Evolutionary conservation across 108 stramenopile species (phyloP), one percentile per base, ranked within the genome.

Genomic region (Conticribra weissflogii): DNA sequence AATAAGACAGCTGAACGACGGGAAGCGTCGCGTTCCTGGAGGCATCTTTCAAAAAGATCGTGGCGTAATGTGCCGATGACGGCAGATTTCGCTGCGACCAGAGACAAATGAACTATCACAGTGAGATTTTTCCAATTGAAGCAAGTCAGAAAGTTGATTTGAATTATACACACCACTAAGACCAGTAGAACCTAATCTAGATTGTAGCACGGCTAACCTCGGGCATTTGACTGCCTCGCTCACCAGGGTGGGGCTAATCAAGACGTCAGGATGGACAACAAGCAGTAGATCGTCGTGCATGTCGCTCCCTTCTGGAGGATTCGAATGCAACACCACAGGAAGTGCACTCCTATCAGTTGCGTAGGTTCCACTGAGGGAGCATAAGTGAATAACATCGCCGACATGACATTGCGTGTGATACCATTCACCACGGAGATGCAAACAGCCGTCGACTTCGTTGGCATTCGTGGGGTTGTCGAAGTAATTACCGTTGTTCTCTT

Each of bases 31-130:
- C 77, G 68, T 21, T 79, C 50, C 49, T 59, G 79, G 30, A 96
- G 33, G 57, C 87, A 88, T 19, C 59, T 58, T 66, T 91, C 86
- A 61, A 96, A 96, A 16, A 96, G 79, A 24, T 81, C 88, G 49
- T 96, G 96, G 9, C 91, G 80, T 57, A 94, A 79, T 3, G 89
- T 93, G 24, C 96, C 96, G 46, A 89, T 73, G 18, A 93, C 65
- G 21, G 90, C 87, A 16, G 90, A 59, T 32, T 72, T 81, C 12
- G 81, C 44, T 41, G 36, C 12, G 36, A 12, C 12, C 12, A 9
- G 12, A 9, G 8, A 5, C 5, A 5, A 41, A 41, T 12, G 12
- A 41, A 41, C 12, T 41, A 12, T 9, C 8, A 12, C 36, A 41
- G 5, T 41, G 12, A 12, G 12, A 41, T 12, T 41, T 12, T 9